Conservation (phyloP, 2,329 filamentous ascomycete genomes). For the Colletotrichum lentis region DNA sequence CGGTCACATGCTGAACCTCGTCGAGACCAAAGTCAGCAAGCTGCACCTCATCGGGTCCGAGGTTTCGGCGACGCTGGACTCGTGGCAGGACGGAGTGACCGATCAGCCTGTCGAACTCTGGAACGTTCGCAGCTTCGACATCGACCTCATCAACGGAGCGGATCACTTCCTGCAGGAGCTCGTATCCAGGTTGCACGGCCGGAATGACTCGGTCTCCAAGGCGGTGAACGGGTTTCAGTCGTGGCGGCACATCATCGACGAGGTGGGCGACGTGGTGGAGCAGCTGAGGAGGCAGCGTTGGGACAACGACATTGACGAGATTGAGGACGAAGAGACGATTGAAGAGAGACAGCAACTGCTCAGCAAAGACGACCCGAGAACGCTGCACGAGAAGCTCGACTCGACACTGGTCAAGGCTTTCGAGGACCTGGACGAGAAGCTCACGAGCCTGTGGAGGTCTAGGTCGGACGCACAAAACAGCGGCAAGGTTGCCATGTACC, state of each 20-base stretch:
- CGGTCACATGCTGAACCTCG: conserved; percentile 67
- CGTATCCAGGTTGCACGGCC: conserved; percentile 74
- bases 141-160: conserved; percentile 72
- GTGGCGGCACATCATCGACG: conserved; percentile 79
- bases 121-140: conserved; percentile 69
- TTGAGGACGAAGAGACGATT: conserved; percentile 76
- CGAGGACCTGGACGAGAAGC: conserved; percentile 63
- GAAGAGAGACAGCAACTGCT: conserved; percentile 72
- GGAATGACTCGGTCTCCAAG: conserved; percentile 70
- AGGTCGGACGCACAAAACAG: conserved; percentile 57
- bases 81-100: conserved; percentile 65
- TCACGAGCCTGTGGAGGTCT: conserved; percentile 60
- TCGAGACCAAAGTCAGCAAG: conserved; percentile 69
- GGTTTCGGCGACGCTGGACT: conserved; percentile 67
- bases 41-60: conserved; percentile 72
- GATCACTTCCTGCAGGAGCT: conserved; percentile 74
- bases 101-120: conserved; percentile 68
- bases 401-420: conserved; percentile 66
- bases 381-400: conserved; percentile 68
- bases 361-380: conserved; percentile 74
- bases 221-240: conserved; percentile 71
- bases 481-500: conserved; percentile 66
- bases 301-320: conserved; percentile 77
- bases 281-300: conserved; percentile 73
- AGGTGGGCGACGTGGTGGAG: conserved; percentile 69